Evolutionary conservation across 805 yeast genomes (phyloP).

Genomic region (Lipomyces yamanashiensis): DNA sequence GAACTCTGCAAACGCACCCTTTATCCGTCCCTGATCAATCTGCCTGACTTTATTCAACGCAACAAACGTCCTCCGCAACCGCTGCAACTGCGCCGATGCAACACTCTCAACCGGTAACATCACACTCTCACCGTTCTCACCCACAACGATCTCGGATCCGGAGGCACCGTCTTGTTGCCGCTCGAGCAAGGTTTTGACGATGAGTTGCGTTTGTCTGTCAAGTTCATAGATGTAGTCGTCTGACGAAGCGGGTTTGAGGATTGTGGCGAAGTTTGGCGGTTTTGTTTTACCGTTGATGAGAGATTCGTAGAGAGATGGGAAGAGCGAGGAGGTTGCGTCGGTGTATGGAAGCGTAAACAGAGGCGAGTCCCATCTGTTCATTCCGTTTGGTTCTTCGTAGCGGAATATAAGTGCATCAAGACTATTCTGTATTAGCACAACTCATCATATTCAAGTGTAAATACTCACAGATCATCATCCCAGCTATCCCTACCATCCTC

Average conservation of each 20-base stretch:
- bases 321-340: conserved; percentile 52
- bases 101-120: conserved; percentile 67
- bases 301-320: conserved; percentile 61
- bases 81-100: conserved; percentile 76
- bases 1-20: conserved; percentile 76
- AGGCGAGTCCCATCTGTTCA: conserved; percentile 93
- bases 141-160: conserved; percentile 48
- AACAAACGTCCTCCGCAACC: conserved; percentile 84
- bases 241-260: conserved; percentile 77
- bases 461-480: conserved; percentile 32
- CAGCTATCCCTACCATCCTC: conserved; percentile 31
- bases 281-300: conserved; percentile 58
- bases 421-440: conserved; percentile 3
- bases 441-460: not conserved
- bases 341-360: conserved; percentile 69
- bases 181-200: conserved; percentile 65
- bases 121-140: conserved; percentile 47
- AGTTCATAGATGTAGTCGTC: conserved; percentile 77
- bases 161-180: conserved; percentile 58
- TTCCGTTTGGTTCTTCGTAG: conserved; percentile 90
- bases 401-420: conserved; percentile 74
- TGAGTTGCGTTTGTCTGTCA: conserved; percentile 70
- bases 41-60: conserved; percentile 77
- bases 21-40: conserved; percentile 69
- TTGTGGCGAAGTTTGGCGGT: conserved; percentile 84